A percentile compares a stretch with the other conserved stretches of the same genome.
These are phyloP conservation scores for Aureobasidium sp. DNA, from an alignment of 2,329 filamentous ascomycete species.

Conservation along the genomic window DNA sequence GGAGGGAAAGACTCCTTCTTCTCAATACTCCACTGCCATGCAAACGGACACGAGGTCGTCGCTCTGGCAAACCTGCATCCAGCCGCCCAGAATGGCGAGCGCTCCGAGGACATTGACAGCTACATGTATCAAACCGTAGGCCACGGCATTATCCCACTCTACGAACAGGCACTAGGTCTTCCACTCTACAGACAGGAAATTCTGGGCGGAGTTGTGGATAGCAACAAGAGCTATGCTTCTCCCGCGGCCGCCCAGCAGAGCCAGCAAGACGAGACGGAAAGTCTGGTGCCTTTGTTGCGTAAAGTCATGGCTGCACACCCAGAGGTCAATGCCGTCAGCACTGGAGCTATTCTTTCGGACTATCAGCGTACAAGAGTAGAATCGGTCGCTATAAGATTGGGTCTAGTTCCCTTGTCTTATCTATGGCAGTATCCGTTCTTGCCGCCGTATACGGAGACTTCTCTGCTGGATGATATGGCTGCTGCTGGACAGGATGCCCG, in stretches of 20 bases:
- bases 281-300: conserved; percentile 65
- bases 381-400: conserved; percentile 77
- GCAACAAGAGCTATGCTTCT: conserved; percentile 57
- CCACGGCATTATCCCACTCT: conserved; percentile 77
- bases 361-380: conserved; percentile 97
- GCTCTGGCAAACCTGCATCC: conserved; percentile 87
- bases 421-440: conserved; percentile 85
- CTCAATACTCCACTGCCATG: conserved; percentile 80
- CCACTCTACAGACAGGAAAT: conserved; percentile 80
- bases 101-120: conserved; percentile 69
- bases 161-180: conserved; percentile 66
- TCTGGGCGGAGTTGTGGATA: conserved; percentile 59
- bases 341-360: conserved; percentile 86
- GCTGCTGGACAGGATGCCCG: conserved; percentile 71
- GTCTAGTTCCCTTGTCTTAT: conserved; percentile 72
- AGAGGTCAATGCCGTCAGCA: conserved; percentile 74
- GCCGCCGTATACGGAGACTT: conserved; percentile 41
- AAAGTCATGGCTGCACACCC: conserved; percentile 62
- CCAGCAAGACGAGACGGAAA: conserved; percentile 73
- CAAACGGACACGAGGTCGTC: conserved; percentile 75
- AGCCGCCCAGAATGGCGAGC: conserved; percentile 29
- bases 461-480: conserved; percentile 73
- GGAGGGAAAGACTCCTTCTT: conserved; percentile 97
- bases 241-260: not conserved
- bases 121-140: conserved; percentile 99